Evolutionary conservation across 371 early-diverging fungal species (phyloP).

Genomic region (Rhizomucor pusillus): DNA sequence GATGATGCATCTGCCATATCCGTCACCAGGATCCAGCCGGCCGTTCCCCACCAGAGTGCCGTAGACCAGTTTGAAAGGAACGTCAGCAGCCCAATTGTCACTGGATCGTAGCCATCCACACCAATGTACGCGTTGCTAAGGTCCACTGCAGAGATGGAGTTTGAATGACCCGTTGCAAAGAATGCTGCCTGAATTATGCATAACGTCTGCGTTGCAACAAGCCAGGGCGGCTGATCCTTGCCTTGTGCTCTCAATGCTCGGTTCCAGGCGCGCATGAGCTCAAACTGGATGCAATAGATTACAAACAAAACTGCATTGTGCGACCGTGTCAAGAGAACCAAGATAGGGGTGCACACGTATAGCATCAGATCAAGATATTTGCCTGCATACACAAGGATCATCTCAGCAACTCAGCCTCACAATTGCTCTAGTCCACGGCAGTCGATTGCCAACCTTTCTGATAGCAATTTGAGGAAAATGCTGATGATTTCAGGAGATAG

Average conservation of each 20-base stretch:
- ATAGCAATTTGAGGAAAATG: no score
- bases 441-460: no score
- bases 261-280: slow-evolving; percentile 37
- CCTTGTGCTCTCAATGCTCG: not conserved
- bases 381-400: slow-evolving; percentile 1
- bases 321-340: slow-evolving; percentile 58
- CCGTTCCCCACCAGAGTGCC: slow-evolving; percentile 67
- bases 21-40: slow-evolving; percentile 34
- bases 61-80: slow-evolving; percentile 73
- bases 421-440: not conserved
- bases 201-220: slow-evolving; percentile 15
- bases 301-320: slow-evolving; percentile 62
- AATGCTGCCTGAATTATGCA: slow-evolving; percentile 57
- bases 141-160: slow-evolving; percentile 78
- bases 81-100: slow-evolving; percentile 62
- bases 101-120: slow-evolving; percentile 60
- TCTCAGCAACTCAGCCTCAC: slow-evolving; percentile 2
- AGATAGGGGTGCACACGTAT: slow-evolving; percentile 40
- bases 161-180: slow-evolving; percentile 73
- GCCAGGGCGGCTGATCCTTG: slow-evolving; percentile 21
- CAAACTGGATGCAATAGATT: slow-evolving; percentile 54
- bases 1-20: slow-evolving; percentile 6
- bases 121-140: slow-evolving; percentile 79
- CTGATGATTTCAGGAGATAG: no score
- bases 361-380: slow-evolving; percentile 26